Conservation (phyloP, 495 filamentous ascomycete genomes). For the Penicillium argentinense region DNA sequence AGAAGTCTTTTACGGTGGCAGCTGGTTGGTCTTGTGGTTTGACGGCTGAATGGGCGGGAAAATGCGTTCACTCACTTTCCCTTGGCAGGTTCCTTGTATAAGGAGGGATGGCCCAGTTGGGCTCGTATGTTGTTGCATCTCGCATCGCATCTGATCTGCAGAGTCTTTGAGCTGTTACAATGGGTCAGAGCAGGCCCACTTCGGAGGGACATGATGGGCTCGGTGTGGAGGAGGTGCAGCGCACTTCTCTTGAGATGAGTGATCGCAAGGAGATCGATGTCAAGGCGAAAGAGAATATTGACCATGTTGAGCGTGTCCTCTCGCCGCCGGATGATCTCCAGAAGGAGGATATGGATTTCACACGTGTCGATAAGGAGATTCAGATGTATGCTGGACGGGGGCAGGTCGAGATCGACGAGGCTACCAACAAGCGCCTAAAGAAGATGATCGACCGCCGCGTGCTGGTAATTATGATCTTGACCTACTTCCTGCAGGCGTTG, state of each 20-base stretch:
- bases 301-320: slow-evolving; percentile 49
- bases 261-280: slow-evolving; percentile 16
- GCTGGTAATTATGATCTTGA: slow-evolving; percentile 48
- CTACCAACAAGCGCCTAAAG: slow-evolving; percentile 51
- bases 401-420: slow-evolving; percentile 51
- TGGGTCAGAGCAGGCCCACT: slow-evolving; percentile 8
- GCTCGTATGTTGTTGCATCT: too few species aligned
- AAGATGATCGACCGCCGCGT: slow-evolving; percentile 56
- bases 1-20: background rate
- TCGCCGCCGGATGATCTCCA: slow-evolving; percentile 37
- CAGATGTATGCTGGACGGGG: slow-evolving; percentile 58
- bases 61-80: background rate
- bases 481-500: slow-evolving; percentile 71
- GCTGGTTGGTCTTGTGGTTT: background rate
- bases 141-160: too few species aligned
- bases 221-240: background rate
- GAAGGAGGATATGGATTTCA: slow-evolving; percentile 52
- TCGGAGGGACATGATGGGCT: slow-evolving; percentile 11
- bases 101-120: background rate
- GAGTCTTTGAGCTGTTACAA: too few species aligned
- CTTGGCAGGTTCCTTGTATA: slow-evolving; percentile 1
- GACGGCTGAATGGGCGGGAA: background rate
- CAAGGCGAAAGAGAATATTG: slow-evolving; percentile 38
- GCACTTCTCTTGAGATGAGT: background rate
- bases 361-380: slow-evolving; percentile 62